phyloP scores from a whole-genome alignment of 108 stramenopile genomes.

The Chaetoceros muelleri region DNA sequence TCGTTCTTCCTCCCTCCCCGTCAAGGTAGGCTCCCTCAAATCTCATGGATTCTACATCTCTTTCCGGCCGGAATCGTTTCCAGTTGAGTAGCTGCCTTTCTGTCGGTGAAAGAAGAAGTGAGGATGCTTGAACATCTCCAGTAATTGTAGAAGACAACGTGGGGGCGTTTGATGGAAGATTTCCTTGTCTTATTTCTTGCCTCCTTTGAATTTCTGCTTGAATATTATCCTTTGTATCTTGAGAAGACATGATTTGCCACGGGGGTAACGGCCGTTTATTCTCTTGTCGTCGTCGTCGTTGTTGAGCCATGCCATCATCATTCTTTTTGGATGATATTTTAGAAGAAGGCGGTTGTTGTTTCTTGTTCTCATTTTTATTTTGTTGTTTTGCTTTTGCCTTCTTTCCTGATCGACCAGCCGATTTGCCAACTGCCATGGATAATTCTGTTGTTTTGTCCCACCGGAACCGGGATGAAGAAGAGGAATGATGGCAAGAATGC shows the following conservation, averaged over 20 bases:
- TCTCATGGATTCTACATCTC: constrained; percentile 21
- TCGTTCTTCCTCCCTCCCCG: constrained; percentile 9
- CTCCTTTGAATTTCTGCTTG: constrained; percentile 50
- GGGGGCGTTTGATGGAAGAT: constrained; percentile 9
- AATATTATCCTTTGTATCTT: constrained; percentile 53
- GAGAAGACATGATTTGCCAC: constrained; percentile 62
- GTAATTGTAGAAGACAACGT: constrained; percentile 8
- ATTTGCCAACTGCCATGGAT: no score
- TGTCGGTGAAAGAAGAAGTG: constrained; percentile 28
- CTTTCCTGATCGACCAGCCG: no score
- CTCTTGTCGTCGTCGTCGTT: no score
- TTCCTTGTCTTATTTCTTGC: constrained; percentile 34
- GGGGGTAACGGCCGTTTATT: no score
- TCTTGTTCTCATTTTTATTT: no score
- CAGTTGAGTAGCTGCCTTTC: constrained; percentile 51
- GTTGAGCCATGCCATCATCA: no score
- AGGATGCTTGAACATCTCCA: constrained; percentile 33
- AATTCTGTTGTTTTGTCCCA: no score
- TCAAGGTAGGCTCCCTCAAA: constrained; percentile 54
- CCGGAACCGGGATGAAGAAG: no score
- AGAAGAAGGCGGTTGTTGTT: no score
- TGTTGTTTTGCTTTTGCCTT: no score
- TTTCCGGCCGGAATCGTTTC: constrained; percentile 52
- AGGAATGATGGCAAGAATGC: no score
- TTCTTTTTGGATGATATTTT: no score